These are phyloP conservation scores for Neonectria sp. DNA, from an alignment of 2,329 filamentous ascomycete species.

Conservation along the genomic window DNA sequence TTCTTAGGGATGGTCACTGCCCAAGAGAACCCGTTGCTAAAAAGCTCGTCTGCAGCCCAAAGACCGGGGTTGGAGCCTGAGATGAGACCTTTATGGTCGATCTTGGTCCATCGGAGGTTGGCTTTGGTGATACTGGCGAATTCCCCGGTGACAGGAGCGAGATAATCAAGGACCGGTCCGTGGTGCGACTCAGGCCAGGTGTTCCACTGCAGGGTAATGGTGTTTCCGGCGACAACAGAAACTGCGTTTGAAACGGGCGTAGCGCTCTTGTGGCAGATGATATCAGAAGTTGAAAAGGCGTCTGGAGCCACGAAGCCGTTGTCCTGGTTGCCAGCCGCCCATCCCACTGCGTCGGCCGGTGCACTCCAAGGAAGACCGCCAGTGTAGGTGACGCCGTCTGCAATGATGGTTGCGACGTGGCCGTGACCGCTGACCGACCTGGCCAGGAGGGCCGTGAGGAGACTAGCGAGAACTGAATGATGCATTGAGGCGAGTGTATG, in stretches of 20 bases:
- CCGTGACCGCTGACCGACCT: conserved; percentile 49
- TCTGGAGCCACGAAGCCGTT: conserved; percentile 64
- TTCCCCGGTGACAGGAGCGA: conserved; percentile 67
- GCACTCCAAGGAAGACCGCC: conserved; percentile 49
- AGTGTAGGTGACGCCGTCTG: conserved; percentile 49
- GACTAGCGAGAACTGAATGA: conserved; percentile 25
- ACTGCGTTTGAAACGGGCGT: conserved; percentile 57
- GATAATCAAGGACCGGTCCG: conserved; percentile 73
- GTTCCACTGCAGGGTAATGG: conserved; percentile 73
- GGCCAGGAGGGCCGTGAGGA: conserved; percentile 43
- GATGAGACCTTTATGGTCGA: conserved; percentile 67
- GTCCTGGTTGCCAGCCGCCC: conserved; percentile 54
- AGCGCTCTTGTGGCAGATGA: conserved; percentile 63
- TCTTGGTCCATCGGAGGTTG: conserved; percentile 72
- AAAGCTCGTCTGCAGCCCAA: conserved; percentile 70
- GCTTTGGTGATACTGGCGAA: conserved; percentile 67
- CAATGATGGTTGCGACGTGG: conserved; percentile 45
- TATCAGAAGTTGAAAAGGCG: conserved; percentile 56
- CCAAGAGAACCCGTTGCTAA: conserved; percentile 63
- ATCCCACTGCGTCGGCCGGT: conserved; percentile 52
- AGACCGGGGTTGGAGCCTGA: conserved; percentile 59
- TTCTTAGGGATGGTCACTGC: conserved; percentile 55
- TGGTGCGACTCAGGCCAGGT: conserved; percentile 76
- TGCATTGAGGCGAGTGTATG: background rate
- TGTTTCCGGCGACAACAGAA: conserved; percentile 70